These are phyloP conservation scores for Quercus variabilis DNA, from an alignment of 306 rosid species.

Conservation along the genomic window DNA sequence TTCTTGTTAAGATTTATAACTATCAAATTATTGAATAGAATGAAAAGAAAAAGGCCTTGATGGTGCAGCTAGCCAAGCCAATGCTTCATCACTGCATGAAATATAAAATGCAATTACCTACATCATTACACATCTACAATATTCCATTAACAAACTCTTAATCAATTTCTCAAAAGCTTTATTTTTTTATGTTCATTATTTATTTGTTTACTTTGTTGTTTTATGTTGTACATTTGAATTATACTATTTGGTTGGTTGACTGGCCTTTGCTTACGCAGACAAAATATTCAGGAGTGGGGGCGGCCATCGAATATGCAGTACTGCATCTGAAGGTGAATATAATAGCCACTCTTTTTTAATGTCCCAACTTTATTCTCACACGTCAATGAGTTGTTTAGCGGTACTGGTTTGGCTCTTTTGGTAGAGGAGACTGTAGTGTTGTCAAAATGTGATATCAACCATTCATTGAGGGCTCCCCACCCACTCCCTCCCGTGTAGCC, in stretches of 20 bases:
- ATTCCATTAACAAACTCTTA: too few relatives aligned
- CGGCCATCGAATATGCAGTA: conserved; percentile 97
- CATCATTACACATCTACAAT: too few relatives aligned
- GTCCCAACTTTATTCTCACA: conserved; percentile 8
- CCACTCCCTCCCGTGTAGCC: too few relatives aligned
- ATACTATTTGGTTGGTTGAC: conserved; percentile 17
- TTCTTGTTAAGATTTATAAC: too few relatives aligned
- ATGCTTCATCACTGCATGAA: background rate
- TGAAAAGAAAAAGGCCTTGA: too few relatives aligned
- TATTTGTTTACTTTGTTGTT: background rate
- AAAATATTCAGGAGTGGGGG: conserved; percentile 83
- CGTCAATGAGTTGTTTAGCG: background rate
- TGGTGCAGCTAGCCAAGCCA: too few relatives aligned
- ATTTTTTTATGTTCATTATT: background rate
- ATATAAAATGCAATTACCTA: background rate
- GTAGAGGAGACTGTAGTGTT: too few relatives aligned
- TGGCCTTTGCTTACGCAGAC: conserved; percentile 41
- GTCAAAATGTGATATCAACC: too few relatives aligned
- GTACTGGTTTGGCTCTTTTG: background rate
- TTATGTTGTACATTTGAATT: background rate
- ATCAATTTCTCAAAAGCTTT: background rate
- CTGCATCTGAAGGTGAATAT: conserved; percentile 68
- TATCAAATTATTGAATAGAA: too few relatives aligned
- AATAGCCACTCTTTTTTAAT: background rate
- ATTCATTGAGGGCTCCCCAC: too few relatives aligned